Evolutionary conservation across 257 asterid genomes (phyloP), one percentile per base, ranked within the genome.

Genomic region (Ilex asprella): DNA sequence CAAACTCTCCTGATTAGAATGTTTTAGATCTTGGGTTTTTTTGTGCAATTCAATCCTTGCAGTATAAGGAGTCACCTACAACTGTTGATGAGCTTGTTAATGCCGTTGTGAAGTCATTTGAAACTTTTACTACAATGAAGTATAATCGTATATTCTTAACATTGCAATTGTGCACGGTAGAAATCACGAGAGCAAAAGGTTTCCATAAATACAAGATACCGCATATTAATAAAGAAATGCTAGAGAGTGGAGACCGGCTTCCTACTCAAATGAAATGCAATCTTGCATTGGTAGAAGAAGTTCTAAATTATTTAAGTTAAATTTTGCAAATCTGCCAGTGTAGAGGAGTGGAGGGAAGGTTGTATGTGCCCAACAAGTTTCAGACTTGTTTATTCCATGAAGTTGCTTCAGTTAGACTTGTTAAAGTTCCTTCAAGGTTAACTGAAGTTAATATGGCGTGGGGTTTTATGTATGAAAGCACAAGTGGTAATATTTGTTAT

Each of bases 101-200:
- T 47, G 58, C 32, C 3, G 54, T 62, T 12, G 15, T 13, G 58
- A 31, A 61, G 39, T 32, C 64, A n/a, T 55, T 27, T 47, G 43
- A 61, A n/a, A 62, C 16, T 7, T 68, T 60, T 68, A 14, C 63
- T 0, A 11, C 53, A 4, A 16, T 5, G 15, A 56, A 65, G 39
- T 31, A 55, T 15, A 56, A 65, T 16, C 41, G 16, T 30, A 56
- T 65, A 43, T 55, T 55, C 39, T 12, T 65, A 44, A 56, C 70
- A 31, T 47, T 56, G 49, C 70, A 66, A 44, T 30, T 30, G 30
- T 56, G 56, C 32, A 66, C 57, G 70, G 57, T 27, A 30, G 58
- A 56, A 46, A 30, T 30, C 2, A 61, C 39, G 53, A 30, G 16
- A 55, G 35, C 15, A 12, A 31, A 6, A 60, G 69, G 59, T 43